These are phyloP conservation scores for Colletotrichum orchidophilum DNA, from an alignment of 2,329 filamentous ascomycete genomes.

Conservation along the genomic window DNA sequence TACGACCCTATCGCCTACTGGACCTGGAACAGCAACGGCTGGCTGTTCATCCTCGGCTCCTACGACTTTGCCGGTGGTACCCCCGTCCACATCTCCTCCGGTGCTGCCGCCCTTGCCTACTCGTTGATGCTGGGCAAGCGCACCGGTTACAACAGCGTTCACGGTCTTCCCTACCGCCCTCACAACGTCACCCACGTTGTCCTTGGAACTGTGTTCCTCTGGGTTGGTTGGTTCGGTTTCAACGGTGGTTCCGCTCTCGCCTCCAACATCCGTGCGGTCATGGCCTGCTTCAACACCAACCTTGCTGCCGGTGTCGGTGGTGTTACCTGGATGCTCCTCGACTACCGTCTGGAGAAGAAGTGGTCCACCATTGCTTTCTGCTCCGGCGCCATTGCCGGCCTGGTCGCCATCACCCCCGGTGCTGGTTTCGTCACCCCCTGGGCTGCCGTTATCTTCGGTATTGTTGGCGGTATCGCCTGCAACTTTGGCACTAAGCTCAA, in stretches of 20 bases:
- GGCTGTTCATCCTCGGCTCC: constrained; percentile 74
- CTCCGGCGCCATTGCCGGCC: constrained; percentile 85
- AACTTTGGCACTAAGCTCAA: constrained; percentile 90
- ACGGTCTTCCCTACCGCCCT: constrained; percentile 72
- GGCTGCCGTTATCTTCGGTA: constrained; percentile 66
- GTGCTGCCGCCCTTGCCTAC: constrained; percentile 77
- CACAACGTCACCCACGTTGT: constrained; percentile 81
- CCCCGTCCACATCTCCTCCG: constrained; percentile 79
- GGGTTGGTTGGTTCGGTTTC: constrained; percentile 98
- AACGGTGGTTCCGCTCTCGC: constrained; percentile 86
- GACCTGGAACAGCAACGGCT: constrained; percentile 80
- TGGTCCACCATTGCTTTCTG: constrained; percentile 96
- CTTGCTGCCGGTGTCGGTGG: constrained; percentile 84
- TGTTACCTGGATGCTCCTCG: constrained; percentile 84
- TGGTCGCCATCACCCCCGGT: constrained; percentile 89
- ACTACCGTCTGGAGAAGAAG: constrained; percentile 91
- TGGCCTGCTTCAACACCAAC: constrained; percentile 91
- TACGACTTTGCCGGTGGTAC: constrained; percentile 81
- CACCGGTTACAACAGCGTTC: constrained; percentile 66
- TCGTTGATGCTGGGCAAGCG: constrained; percentile 78
- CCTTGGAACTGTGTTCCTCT: constrained; percentile 79
- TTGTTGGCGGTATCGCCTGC: constrained; percentile 71
- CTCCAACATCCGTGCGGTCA: constrained; percentile 86
- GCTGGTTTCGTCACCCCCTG: constrained; percentile 83
- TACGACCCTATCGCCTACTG: constrained; percentile 81